Evolutionary conservation across 805 yeast genomes (phyloP).

Genomic region (Saccharomycopsis babjevae): DNA sequence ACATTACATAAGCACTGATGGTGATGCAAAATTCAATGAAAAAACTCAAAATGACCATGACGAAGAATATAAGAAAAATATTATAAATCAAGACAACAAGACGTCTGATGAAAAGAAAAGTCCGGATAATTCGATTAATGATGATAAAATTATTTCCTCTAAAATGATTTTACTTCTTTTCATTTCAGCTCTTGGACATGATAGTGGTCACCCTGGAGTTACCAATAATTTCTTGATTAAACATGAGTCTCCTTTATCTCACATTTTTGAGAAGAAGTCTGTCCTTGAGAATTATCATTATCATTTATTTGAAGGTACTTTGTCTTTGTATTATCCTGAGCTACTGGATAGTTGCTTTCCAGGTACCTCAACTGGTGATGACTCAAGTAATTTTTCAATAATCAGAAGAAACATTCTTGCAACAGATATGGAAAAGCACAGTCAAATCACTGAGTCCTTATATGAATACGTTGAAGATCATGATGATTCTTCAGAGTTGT

Average conservation of each 20-base stretch:
- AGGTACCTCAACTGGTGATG: conserved; percentile 4
- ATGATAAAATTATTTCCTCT: conserved; percentile 21
- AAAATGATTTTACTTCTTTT: conserved; percentile 49
- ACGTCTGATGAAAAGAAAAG: not conserved
- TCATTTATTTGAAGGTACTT: conserved; percentile 44
- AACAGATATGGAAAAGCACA: conserved; percentile 91
- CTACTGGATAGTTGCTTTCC: conserved; percentile 18
- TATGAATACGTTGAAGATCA: conserved; percentile 19
- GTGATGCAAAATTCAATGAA: not conserved
- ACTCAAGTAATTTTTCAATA: conserved; percentile 20
- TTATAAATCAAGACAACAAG: too few relatives aligned
- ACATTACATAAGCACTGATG: conserved; percentile 1
- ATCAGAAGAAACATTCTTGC: conserved; percentile 47
- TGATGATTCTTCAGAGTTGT: conserved; percentile 19
- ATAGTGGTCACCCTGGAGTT: conserved; percentile 95
- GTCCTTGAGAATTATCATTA: conserved; percentile 79
- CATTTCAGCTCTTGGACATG: conserved; percentile 88
- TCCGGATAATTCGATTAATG: not conserved
- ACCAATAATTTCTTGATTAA: conserved; percentile 63
- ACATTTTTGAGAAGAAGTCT: conserved; percentile 50
- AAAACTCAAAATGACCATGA: too few relatives aligned
- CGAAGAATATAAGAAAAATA: too few relatives aligned
- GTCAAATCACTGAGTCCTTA: conserved; percentile 34
- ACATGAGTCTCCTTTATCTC: conserved; percentile 52
- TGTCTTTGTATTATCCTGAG: conserved; percentile 44